Evolutionary conservation across 768 basidiomycete genomes (phyloP).

Genomic region (Rhodotorula toruloides): DNA sequence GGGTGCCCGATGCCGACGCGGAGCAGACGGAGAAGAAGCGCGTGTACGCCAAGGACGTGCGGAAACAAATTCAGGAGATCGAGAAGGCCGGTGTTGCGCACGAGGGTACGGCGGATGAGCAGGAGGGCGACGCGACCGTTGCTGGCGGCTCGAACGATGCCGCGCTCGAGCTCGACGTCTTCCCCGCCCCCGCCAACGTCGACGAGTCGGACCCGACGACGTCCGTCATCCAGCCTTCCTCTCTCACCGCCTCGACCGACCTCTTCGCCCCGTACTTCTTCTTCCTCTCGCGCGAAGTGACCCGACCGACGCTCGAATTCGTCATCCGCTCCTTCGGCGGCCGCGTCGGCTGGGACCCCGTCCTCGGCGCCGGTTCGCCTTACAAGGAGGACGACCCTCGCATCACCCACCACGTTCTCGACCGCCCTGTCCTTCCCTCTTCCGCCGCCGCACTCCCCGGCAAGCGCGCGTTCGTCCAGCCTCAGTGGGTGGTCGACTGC

Average conservation of each 20-base stretch:
- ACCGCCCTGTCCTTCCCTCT: slow-evolving; percentile 60
- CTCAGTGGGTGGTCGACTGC: slow-evolving; percentile 96
- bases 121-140: slow-evolving; percentile 37
- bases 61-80: slow-evolving; percentile 48
- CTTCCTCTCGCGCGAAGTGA: slow-evolving; percentile 88
- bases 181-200: slow-evolving; percentile 44
- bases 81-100: slow-evolving; percentile 23
- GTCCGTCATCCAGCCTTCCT: slow-evolving; percentile 41
- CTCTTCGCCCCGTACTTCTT: slow-evolving; percentile 83
- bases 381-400: slow-evolving; percentile 65
- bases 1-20: slow-evolving; percentile 41
- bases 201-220: slow-evolving; percentile 43
- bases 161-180: slow-evolving; percentile 42
- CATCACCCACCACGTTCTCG: slow-evolving; percentile 93
- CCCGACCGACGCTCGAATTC: slow-evolving; percentile 89
- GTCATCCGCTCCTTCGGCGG: slow-evolving; percentile 87
- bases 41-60: slow-evolving; percentile 58
- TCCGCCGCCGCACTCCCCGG: slow-evolving; percentile 44
- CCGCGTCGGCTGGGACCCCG: slow-evolving; percentile 74
- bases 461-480: slow-evolving; percentile 82
- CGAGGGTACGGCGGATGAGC: slow-evolving; percentile 30
- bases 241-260: slow-evolving; percentile 41
- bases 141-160: slow-evolving; percentile 41
- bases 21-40: slow-evolving; percentile 44
- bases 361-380: slow-evolving; percentile 73